phyloP scores from a whole-genome alignment of 768 basidiomycete genomes.

The Pleurotus cornucopiae region DNA sequence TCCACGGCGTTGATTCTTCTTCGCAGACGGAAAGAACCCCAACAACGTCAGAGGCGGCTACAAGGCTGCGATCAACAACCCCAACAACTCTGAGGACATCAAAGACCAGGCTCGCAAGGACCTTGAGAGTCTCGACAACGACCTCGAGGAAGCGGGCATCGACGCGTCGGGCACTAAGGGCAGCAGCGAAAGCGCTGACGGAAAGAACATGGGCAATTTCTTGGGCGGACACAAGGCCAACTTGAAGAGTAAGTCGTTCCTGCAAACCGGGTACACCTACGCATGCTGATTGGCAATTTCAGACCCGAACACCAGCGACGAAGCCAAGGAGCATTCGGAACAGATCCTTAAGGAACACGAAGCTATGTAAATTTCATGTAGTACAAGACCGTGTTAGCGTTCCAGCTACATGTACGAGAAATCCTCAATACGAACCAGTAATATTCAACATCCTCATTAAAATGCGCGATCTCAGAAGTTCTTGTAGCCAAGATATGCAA shows the following conservation, averaged over 20 bases:
- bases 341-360: neutral
- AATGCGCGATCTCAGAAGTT: neutral
- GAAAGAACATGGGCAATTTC: constrained; percentile 5
- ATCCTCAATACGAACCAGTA: neutral
- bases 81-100: constrained; percentile 1
- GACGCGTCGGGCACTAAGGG: neutral
- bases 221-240: constrained; percentile 8
- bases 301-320: constrained; percentile 3
- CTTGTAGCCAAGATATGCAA: no score
- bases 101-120: neutral
- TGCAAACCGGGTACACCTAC: neutral
- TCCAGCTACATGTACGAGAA: neutral
- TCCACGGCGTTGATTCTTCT: neutral
- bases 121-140: neutral
- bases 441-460: neutral
- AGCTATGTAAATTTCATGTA: neutral
- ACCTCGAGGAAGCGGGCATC: neutral
- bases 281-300: neutral
- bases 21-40: neutral
- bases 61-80: constrained; percentile 2
- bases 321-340: neutral
- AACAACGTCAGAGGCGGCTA: neutral
- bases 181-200: neutral
- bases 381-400: neutral
- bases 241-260: neutral